These are phyloP conservation scores for Xanthoparmelia taractica DNA, from an alignment of 495 filamentous ascomycete genomes.

Conservation along the genomic window DNA sequence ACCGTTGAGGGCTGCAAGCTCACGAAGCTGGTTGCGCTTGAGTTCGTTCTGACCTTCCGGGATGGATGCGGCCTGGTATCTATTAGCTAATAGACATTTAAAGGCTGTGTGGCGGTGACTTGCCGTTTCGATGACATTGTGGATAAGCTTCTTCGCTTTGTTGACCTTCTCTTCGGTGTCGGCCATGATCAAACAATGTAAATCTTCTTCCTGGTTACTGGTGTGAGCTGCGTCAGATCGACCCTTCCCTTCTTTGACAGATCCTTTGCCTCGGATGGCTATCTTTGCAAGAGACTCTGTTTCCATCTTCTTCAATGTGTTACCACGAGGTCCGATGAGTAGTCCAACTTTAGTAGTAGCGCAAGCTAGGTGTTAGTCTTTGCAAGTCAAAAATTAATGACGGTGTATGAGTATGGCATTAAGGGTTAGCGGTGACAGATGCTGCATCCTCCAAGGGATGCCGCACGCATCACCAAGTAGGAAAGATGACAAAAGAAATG, in stretches of 20 bases:
- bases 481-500: constrained; percentile 42
- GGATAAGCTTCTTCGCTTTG: constrained; percentile 93
- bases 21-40: constrained; percentile 95
- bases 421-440: constrained; percentile 46
- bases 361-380: constrained; percentile 87
- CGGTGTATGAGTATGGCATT: constrained; percentile 33
- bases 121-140: constrained; percentile 97
- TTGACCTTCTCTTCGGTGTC: constrained; percentile 98
- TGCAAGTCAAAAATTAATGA: constrained; percentile 31
- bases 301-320: constrained; percentile 99
- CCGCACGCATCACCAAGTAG: constrained; percentile 38
- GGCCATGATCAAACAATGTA: constrained; percentile 98
- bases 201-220: constrained; percentile 98
- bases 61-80: constrained; percentile 80
- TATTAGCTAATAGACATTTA: constrained; percentile 1
- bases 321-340: constrained; percentile 99
- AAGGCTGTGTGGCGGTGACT: constrained; percentile 32
- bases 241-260: constrained; percentile 98
- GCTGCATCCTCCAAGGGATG: constrained; percentile 29
- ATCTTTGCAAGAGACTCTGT: constrained; percentile 94
- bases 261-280: constrained; percentile 97
- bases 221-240: constrained; percentile 96
- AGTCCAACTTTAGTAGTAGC: constrained; percentile 91
- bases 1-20: constrained; percentile 94
- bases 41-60: constrained; percentile 97